Evolutionary conservation across 176 grass and related monocot genomes (phyloP).

Genomic region (Phoenix dactylifera): DNA sequence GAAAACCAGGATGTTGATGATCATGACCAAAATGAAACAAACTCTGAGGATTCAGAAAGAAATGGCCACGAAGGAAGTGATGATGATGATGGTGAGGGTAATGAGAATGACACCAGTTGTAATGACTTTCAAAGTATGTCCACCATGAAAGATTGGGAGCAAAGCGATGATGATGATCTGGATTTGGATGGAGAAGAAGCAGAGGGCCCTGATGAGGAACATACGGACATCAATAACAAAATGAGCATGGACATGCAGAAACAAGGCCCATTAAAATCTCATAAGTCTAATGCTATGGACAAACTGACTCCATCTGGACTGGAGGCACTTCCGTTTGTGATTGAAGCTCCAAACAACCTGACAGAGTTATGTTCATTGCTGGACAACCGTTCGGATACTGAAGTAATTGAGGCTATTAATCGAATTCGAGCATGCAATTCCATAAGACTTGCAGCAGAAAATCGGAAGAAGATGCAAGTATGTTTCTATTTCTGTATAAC

Average conservation of each 20-base stretch:
- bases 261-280: constrained; percentile 13
- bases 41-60: constrained; percentile 42
- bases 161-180: constrained; percentile 32
- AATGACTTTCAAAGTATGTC: constrained; percentile 16
- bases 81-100: background rate
- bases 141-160: constrained; percentile 16
- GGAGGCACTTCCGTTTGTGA: constrained; percentile 67
- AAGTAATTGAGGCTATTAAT: constrained; percentile 75
- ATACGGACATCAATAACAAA: constrained; percentile 27
- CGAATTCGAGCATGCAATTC: constrained; percentile 88
- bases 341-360: constrained; percentile 70
- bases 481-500: background rate
- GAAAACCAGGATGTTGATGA: constrained; percentile 39
- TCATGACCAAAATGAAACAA: constrained; percentile 30
- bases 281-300: constrained; percentile 27
- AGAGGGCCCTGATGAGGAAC: constrained; percentile 36
- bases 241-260: constrained; percentile 12
- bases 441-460: constrained; percentile 72
- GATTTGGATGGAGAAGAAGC: constrained; percentile 48
- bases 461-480: constrained; percentile 96
- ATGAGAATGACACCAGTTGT: constrained; percentile 10
- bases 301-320: constrained; percentile 19
- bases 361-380: constrained; percentile 58
- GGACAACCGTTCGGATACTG: constrained; percentile 64
- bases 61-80: constrained; percentile 24